phyloP scores from a whole-genome alignment of 768 basidiomycete species.

The Pleurotus salmoneostramineus region DNA sequence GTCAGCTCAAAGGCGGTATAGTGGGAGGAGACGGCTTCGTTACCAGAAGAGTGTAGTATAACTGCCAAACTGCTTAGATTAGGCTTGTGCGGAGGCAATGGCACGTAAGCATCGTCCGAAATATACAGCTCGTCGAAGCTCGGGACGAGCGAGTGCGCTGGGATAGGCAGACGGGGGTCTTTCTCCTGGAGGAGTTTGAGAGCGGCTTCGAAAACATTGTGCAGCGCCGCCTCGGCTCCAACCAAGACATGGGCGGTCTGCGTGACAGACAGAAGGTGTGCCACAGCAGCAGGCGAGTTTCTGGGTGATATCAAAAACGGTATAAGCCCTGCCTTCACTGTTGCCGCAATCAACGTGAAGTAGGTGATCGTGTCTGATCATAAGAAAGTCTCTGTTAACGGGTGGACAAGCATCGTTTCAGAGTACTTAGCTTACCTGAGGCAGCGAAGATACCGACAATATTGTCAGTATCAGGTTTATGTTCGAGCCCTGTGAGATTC shows the following conservation, averaged over 20 bases:
- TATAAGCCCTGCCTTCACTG: conserved; percentile 30
- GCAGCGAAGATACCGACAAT: conserved; percentile 22
- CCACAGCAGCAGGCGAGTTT: conserved; percentile 40
- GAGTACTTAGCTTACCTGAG: conserved; percentile 13
- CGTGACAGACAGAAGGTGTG: conserved; percentile 27
- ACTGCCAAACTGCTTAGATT: neutral
- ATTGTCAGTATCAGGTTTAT: conserved; percentile 5
- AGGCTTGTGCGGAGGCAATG: neutral
- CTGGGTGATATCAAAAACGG: conserved; percentile 32
- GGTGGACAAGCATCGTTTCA: neutral
- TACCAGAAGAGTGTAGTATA: conserved; percentile 6
- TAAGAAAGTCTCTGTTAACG: neutral
- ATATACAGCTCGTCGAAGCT: neutral
- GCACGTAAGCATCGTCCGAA: neutral
- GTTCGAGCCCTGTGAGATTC: neutral
- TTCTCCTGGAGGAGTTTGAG: neutral
- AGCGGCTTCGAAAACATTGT: neutral
- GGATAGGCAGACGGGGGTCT: neutral
- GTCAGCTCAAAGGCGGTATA: neutral
- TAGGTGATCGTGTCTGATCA: conserved; percentile 27
- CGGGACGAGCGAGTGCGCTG: neutral
- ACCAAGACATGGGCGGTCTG: conserved; percentile 16
- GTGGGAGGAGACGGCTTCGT: neutral
- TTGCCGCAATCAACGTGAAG: conserved; percentile 24
- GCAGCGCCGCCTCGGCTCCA: conserved; percentile 12